Base-by-base conservation (phyloP, 1,284 basidiomycete species). In the Sphagnurus paluster region DNA sequence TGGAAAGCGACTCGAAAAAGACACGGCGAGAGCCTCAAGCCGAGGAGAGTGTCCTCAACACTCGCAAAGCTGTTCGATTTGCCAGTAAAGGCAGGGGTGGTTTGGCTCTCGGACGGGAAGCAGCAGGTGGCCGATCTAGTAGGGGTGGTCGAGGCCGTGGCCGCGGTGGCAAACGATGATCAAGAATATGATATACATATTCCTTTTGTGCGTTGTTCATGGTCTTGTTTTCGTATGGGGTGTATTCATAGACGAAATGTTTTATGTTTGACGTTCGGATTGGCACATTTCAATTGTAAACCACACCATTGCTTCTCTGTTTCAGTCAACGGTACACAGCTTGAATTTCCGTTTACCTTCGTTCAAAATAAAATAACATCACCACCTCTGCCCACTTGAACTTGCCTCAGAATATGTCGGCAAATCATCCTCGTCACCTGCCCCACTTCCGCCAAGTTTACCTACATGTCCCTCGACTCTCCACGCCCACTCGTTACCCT, bases 21-120 rank as follows among this genome's bases (percentile, higher is more conserved):
- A 74, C 77, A 40, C 76, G 74, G 53, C 69, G 71, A 56, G 79
- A 79, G 44, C 74, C 75, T 28, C 71, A 70, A 9, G 64, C 63
- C 32, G 68, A 74, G 44, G 76, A 79, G 33, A 74, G 68, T 35
- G 76, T 87, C 1, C 63, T 96, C 46, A 95, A 95, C 59, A 80
- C 89, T 1, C 80, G 93, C 48, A 97, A 96, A 67, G 93, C 93
- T 0, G 82, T 97, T 42, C 76, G 87, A n/a, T 75, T 78, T 49
- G 85, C 82, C 16, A 89, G 83, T 50, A 82, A 79, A 61, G 85
- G 87, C 4, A 70, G 72, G 39, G 87, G 87, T 23, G 77, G 79
- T 6, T 67, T 76, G 32, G 76, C 85, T 4, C 63, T 87, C 10
- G 82, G 70, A 5, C 62, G 72, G 39, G 66, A 70, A 39, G 52